Base-by-base conservation (phyloP, 495 filamentous ascomycete species). In the Bacidia gigantensis region DNA sequence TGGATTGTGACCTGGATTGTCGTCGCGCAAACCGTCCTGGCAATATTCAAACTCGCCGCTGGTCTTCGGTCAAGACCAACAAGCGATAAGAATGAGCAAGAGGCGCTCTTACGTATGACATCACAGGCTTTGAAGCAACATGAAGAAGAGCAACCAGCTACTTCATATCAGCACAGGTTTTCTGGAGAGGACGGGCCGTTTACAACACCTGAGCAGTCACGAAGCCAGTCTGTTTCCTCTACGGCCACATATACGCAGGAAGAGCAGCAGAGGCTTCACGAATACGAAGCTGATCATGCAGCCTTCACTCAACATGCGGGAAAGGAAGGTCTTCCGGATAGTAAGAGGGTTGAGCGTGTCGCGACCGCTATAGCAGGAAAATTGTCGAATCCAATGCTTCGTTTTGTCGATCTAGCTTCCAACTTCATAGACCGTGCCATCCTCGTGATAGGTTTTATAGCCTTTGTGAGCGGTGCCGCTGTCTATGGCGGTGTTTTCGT, bases 181-280 rank as follows among this genome's bases (percentile, higher is more conserved):
- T 94, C 87, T 3, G 72, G 82, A 46, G 92, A 95, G 64, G 95
- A 89, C 53, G 89, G 87, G 2, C 89, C 95, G 56, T 88, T 88
- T 14, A 89, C 86, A 0, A 87, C 92, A 58, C 76, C 76, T 2
- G 76, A 76, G 49, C 77, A 83, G 2, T 78, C 80, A 50, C 84
- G 83, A 21, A 72, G 84, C 46, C 74, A 80, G 42, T 84, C 86
- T 22, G 68, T 81, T 18, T 76, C 73, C 10, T 81, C 79, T 9
- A 69, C 74, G 11, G 71, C 73, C 20, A 73, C 71, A 21, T 67
- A 76, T 24, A 72, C 69, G 0, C 59, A 62, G 2, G 74, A 76
- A 17, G 69, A 74, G 25, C 74, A 80, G 47, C 74, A 72, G 25
- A 68, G 74, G 26, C 68, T 67, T 11, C 75, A 76, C 38, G 71